Evolutionary conservation across 257 asterid species (phyloP), one percentile per base, ranked within the genome.

Genomic region (Nicotiana knightiana): DNA sequence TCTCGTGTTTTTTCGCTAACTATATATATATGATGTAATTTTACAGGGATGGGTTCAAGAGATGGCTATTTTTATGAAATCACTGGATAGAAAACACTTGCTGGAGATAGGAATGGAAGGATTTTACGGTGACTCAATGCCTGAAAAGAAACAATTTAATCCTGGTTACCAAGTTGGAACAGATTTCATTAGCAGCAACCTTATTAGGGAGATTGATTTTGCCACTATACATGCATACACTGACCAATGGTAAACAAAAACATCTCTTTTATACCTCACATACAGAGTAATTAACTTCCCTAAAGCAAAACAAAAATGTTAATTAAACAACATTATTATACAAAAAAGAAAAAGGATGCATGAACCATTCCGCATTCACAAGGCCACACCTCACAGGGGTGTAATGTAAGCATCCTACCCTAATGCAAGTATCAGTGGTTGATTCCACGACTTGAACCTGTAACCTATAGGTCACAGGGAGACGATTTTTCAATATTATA

Each of bases 91-190:
- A 0, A 88, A 85, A 2, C 98, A 94, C 83, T 86, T 94, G 73
- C 64, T 94, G 0, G 92, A 92, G 77, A 79, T 92, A 6, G 98
- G 98, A 2, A 86, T 92, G 89, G 97, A 93, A 83, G 98, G 98
- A n/a, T 93, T 92, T 79, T 93, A 93, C n/a, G 95, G 98, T 28
- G 95, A 91, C 21, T 82, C 97, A 1, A 82, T 85, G 88, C 94
- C 96, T 0, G 85, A 88, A 6, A 87, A 93, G 79, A 90, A 85
- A 68, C 87, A 84, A 77, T 84, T 82, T 5, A 94, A 94, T 76
- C 98, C 97, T 3, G 95, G 96, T 17, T 92, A 89, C 70, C 89
- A 89, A 91, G 94, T 92, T 18, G 97, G 97, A 28, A 87, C 98
- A 0, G 98, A 94, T 84, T 94, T 91, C 84, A 88, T 94, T 4